Evolutionary conservation across 1,284 basidiomycete species (phyloP), one percentile per base, ranked within the genome.

Genomic region (Fomitopsis palustris): DNA sequence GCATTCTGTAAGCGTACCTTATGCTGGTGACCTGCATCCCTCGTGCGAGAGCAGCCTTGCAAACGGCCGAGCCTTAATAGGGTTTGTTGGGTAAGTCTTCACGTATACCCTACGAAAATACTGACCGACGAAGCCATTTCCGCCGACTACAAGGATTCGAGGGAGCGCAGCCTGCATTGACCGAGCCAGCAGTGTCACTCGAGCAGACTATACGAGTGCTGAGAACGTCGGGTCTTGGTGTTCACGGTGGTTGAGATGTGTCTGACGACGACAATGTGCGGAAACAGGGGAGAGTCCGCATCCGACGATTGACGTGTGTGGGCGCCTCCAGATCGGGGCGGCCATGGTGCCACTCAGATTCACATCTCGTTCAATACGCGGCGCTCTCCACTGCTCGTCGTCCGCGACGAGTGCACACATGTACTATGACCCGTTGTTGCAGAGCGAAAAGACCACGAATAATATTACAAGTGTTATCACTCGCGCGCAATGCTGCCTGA

Each of bases 81-180:
- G 47, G n/a, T n/a, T 21, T 29, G 38, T 29, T 16, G 23, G 10
- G 25, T 47, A 19, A 42, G 39, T 42, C 39, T n/a, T 7, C n/a
- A 19, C 8, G 17, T n/a, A 21, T 6, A 3, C 39, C 21, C 39
- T 19, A 23, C 23, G 27, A 9, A 57, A 9, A 60, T 45, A 65
- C 78, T 61, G 65, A 92, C 94, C 95, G 64, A 98, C 86, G 77
- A 96, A 98, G 14, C 96, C 95, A 74, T 97, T 97, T 33, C 95
- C 95, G 19, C 96, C 96, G 1, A 97, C 85, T 33, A 98, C 94
- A 8, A 96, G 84, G 60, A 97, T 81, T 70, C 81, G 86, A 62
- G 81, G 84, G 62, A 80, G 63, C 61, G 79, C 64, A 57, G 67
- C 59, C 41, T 67, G 61, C 71, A 71, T 72, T 37, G 23, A n/a